Conservation (phyloP, 768 basidiomycete genomes). For the Hypsizygus marmoreus region DNA sequence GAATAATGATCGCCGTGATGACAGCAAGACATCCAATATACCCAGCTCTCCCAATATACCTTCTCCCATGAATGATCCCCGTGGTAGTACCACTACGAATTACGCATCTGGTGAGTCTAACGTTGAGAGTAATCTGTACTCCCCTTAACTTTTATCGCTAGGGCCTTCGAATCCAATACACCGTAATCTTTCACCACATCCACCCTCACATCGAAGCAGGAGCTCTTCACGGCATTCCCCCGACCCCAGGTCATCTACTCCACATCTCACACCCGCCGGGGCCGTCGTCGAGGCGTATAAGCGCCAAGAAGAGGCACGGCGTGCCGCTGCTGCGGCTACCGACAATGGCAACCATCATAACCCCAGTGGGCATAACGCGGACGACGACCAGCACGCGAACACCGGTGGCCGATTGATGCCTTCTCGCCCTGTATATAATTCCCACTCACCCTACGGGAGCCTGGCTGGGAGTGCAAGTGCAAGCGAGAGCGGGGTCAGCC, state of each 20-base stretch:
- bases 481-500: background rate
- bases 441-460: background rate
- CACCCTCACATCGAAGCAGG: no score
- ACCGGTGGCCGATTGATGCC: background rate
- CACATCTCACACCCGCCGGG: constrained; percentile 45
- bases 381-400: background rate
- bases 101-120: no score
- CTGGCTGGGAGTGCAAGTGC: background rate
- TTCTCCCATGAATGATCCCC: no score
- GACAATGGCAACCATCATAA: background rate
- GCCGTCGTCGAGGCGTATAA: constrained; percentile 51
- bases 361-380: background rate
- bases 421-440: background rate
- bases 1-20: no score
- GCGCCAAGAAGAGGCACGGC: constrained; percentile 34
- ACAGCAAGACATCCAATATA: no score
- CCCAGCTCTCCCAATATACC: no score
- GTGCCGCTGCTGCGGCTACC: constrained; percentile 1
- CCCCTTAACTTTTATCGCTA: no score
- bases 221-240: background rate
- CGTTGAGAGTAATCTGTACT: no score
- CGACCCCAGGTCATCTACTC: background rate
- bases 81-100: no score
- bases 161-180: no score
- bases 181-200: no score